A percentile compares a stretch with the other conserved stretches of the same genome.
Evolutionary conservation across 208 protist species (phyloP).

Genomic region (Trichomonas tenax): DNA sequence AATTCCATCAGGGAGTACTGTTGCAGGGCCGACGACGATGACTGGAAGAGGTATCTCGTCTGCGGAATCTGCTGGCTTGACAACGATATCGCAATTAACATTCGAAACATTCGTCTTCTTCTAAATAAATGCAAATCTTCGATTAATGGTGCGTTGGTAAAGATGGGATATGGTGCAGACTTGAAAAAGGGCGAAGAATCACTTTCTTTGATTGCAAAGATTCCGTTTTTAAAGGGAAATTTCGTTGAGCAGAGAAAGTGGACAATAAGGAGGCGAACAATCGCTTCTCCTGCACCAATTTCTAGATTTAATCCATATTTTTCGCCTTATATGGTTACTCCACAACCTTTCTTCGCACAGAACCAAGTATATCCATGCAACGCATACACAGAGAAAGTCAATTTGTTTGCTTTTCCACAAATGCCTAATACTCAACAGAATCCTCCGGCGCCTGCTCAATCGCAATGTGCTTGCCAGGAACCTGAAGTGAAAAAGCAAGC

Average conservation of each 20-base stretch:
- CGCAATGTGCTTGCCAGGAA: background rate
- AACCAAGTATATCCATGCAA: background rate
- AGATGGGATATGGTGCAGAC: background rate
- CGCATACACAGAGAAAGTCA: background rate
- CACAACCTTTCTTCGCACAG: background rate
- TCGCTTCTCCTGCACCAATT: background rate
- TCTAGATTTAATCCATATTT: background rate
- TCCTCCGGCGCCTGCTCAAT: background rate
- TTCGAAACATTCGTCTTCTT: background rate
- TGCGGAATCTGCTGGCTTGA: background rate
- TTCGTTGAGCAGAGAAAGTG: background rate
- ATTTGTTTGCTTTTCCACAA: background rate
- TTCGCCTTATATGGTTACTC: background rate
- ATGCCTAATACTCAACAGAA: background rate
- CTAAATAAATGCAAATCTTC: conserved; percentile 15
- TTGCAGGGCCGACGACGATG: background rate
- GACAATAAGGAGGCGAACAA: background rate
- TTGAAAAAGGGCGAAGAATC: background rate
- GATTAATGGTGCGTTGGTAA: background rate
- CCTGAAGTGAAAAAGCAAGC: background rate
- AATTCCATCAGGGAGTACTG: background rate
- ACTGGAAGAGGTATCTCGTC: background rate
- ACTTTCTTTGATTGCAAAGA: background rate
- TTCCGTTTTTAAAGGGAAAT: conserved; percentile 3
- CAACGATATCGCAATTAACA: background rate